A percentile compares a stretch with the other conserved stretches of the same genome.
Conservation (phyloP, 257 asterid species). For the Nicotiana undulata region DNA sequence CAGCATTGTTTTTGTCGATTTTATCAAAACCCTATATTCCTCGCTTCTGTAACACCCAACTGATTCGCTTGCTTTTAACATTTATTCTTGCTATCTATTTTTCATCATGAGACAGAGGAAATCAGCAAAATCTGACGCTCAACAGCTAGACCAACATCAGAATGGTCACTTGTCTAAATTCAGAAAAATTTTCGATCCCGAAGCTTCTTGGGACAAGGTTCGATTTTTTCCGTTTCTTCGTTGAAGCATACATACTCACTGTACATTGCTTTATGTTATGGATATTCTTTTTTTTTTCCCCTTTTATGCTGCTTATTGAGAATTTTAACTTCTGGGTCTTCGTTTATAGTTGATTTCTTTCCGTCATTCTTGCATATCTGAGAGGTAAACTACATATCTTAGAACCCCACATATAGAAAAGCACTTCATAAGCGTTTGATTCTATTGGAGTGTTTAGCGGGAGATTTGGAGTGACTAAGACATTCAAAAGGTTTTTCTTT, state of each 20-base stretch:
- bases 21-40: slow-evolving; percentile 7
- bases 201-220: slow-evolving; percentile 79
- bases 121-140: slow-evolving; percentile 45
- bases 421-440: background rate
- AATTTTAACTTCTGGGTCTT: background rate
- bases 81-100: background rate
- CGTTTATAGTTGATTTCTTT: background rate
- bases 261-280: background rate
- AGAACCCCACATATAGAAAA: background rate
- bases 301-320: background rate
- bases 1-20: background rate
- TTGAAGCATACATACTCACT: background rate
- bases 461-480: background rate
- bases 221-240: background rate
- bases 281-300: background rate
- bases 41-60: background rate
- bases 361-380: background rate
- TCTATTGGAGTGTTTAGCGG: background rate
- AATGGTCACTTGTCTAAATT: slow-evolving; percentile 72
- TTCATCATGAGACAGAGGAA: slow-evolving; percentile 74
- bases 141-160: slow-evolving; percentile 47
- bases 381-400: background rate
- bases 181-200: slow-evolving; percentile 67
- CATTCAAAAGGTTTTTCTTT: background rate
- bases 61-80: background rate